phyloP scores from a whole-genome alignment of 306 rosid genomes.

The Macrotyloma uniflorum region DNA sequence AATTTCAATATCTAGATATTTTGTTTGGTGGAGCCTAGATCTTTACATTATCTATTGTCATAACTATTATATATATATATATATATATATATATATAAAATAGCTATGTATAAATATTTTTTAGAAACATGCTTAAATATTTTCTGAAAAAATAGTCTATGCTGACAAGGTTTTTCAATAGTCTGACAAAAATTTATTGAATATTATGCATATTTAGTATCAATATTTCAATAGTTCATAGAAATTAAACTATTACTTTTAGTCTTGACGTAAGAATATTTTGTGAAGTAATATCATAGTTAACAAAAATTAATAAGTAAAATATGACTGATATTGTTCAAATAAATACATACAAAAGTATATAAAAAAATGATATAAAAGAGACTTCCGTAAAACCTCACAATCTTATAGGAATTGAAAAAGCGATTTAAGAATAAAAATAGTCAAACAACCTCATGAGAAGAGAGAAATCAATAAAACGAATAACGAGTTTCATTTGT shows the following conservation, averaged over 20 bases:
- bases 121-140: neutral
- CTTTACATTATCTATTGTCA: neutral
- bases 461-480: no score
- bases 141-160: neutral
- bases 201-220: no score
- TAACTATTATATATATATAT: no score
- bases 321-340: neutral
- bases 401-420: neutral
- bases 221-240: no score
- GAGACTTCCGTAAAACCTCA: neutral
- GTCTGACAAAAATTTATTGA: no score
- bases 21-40: neutral
- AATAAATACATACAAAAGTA: neutral
- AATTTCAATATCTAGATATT: neutral
- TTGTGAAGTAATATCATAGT: no score
- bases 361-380: neutral
- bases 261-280: no score
- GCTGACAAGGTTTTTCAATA: neutral
- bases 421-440: no score
- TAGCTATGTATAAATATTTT: neutral
- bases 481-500: no score
- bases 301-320: neutral
- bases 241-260: no score
- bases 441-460: no score
- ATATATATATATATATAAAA: no score